phyloP scores from a whole-genome alignment of 169 alveolate species.

The Plasmodium malariae region DNA sequence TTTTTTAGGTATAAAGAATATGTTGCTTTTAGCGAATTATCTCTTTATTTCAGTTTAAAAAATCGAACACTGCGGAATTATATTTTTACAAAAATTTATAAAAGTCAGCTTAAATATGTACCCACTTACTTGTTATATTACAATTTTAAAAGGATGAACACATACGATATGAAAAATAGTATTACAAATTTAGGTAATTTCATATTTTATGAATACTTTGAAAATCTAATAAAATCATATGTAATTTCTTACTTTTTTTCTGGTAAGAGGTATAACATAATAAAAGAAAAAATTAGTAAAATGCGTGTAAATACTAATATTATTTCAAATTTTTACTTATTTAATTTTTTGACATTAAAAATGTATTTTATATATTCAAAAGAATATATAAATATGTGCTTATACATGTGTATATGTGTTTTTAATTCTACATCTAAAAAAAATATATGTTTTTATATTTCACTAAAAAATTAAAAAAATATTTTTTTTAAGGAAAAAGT shows the following conservation, averaged over 20 bases:
- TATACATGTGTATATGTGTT: background rate
- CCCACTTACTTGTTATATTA: slow-evolving; percentile 49
- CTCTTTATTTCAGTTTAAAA: slow-evolving; percentile 65
- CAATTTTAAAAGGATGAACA: slow-evolving; percentile 28
- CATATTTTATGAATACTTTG: slow-evolving; percentile 34
- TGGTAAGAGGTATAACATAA: slow-evolving; percentile 29
- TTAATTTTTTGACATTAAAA: too few relatives aligned
- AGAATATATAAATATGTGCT: background rate
- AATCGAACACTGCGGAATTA: slow-evolving; percentile 41
- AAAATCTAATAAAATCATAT: slow-evolving; percentile 42
- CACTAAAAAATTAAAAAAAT: background rate
- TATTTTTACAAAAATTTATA: slow-evolving; percentile 58
- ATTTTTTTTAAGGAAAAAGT: slow-evolving; percentile 29
- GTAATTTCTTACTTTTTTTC: slow-evolving; percentile 23
- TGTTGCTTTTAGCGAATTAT: slow-evolving; percentile 46
- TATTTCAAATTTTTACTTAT: too few relatives aligned
- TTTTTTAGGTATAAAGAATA: slow-evolving; percentile 63
- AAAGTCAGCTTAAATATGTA: slow-evolving; percentile 20
- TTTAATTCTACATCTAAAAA: background rate
- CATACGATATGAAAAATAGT: background rate
- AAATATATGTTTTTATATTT: background rate
- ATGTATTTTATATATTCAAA: too few relatives aligned
- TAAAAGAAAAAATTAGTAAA: background rate
- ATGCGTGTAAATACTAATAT: too few relatives aligned
- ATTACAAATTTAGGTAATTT: background rate